Evolutionary conservation across 805 yeast species (phyloP).

Genomic region (Metschnikowia continentalis): DNA sequence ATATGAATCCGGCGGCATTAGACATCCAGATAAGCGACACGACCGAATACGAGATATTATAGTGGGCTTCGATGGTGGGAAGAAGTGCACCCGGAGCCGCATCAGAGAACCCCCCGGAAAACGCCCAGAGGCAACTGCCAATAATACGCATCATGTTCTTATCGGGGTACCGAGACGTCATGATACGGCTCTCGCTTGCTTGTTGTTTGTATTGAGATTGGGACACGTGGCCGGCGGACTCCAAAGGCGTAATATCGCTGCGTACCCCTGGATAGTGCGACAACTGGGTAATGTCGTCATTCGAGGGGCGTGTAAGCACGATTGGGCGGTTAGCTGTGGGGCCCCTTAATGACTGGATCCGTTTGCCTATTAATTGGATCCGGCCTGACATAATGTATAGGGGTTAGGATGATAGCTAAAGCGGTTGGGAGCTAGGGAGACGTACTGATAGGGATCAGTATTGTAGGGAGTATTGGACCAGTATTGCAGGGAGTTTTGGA

Average conservation of each 20-base stretch:
- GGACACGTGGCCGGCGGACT: neutral
- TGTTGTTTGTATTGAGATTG: constrained; percentile 4
- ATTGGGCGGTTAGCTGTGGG: constrained; percentile 5
- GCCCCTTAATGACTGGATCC: neutral
- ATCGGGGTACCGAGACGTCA: constrained; percentile 18
- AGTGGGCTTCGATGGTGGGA: constrained; percentile 20
- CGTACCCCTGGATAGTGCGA: neutral
- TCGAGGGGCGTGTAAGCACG: constrained; percentile 10
- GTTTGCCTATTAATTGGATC: neutral
- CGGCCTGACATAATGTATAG: neutral
- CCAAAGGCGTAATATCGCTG: neutral
- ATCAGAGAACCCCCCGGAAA: constrained; percentile 17
- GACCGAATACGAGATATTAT: constrained; percentile 16
- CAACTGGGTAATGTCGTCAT: constrained; percentile 13
- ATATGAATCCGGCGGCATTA: constrained; percentile 19
- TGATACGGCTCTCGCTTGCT: constrained; percentile 7
- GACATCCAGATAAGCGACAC: constrained; percentile 22
- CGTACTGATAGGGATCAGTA: too few relatives aligned
- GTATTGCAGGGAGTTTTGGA: too few relatives aligned
- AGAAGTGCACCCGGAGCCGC: constrained; percentile 23
- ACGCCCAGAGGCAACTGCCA: constrained; percentile 18
- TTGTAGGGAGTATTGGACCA: too few relatives aligned
- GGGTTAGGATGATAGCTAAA: too few relatives aligned
- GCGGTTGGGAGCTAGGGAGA: too few relatives aligned
- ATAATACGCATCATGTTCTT: constrained; percentile 16